These are phyloP conservation scores for Oryza rufipogon DNA, from an alignment of 176 grass and related monocot species.

Conservation along the genomic window DNA sequence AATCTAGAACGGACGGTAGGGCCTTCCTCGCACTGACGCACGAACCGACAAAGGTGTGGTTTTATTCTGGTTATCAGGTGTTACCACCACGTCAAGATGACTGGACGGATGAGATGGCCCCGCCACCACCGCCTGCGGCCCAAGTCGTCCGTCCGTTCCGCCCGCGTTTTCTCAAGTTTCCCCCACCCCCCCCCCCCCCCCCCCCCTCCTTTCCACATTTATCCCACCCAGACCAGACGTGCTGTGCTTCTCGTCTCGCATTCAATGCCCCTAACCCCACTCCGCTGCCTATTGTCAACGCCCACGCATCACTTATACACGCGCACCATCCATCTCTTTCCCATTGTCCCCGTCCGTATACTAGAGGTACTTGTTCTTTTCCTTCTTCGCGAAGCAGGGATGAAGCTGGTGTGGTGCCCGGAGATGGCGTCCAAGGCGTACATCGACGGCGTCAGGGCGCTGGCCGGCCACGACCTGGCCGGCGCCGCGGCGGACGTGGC, in stretches of 20 bases:
- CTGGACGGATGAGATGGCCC: background rate
- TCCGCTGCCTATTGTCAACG: background rate
- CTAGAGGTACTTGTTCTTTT: background rate
- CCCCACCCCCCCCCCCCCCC: too few species aligned
- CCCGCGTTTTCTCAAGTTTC: background rate
- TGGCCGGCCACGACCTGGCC: background rate
- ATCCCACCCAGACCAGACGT: background rate
- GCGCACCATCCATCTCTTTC: background rate
- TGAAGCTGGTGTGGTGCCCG: slow-evolving; percentile 84
- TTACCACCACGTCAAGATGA: background rate
- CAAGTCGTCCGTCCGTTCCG: slow-evolving; percentile 10
- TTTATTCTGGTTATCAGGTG: slow-evolving; percentile 9
- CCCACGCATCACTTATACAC: background rate
- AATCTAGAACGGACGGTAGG: background rate
- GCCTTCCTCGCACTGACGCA: background rate
- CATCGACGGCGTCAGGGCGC: slow-evolving; percentile 56
- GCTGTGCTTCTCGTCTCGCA: slow-evolving; percentile 6
- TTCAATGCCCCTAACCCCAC: background rate
- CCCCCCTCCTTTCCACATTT: slow-evolving; percentile 8
- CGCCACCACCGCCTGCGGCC: background rate
- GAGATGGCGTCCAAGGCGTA: slow-evolving; percentile 65
- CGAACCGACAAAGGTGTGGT: slow-evolving; percentile 23
- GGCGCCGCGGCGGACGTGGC: slow-evolving; percentile 37
- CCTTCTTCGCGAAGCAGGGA: slow-evolving; percentile 21
- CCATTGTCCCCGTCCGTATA: background rate